phyloP scores from a whole-genome alignment of 2,329 filamentous ascomycete genomes.

The Akanthomyces muscarius region DNA sequence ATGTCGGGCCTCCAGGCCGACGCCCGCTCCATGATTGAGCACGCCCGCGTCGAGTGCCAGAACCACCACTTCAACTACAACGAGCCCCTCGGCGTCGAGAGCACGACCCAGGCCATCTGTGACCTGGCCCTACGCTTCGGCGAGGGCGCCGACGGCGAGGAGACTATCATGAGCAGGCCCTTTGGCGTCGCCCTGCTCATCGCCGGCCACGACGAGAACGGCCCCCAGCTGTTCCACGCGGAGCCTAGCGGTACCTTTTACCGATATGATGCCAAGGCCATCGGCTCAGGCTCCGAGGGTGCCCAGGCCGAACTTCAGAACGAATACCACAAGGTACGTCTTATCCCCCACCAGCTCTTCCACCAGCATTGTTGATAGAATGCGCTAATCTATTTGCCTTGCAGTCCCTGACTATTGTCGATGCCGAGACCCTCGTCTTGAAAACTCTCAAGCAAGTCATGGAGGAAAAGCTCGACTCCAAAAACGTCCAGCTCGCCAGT shows the following conservation, averaged over 20 bases:
- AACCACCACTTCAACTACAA: slow-evolving; percentile 98
- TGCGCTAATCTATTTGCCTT: slow-evolving; percentile 13
- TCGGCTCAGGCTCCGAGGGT: slow-evolving; percentile 94
- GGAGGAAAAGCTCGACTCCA: slow-evolving; percentile 98
- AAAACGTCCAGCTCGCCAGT: slow-evolving; percentile 97
- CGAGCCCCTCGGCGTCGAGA: slow-evolving; percentile 91
- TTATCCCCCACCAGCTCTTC: background rate
- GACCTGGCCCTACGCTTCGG: slow-evolving; percentile 94
- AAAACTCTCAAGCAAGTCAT: slow-evolving; percentile 99
- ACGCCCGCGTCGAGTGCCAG: slow-evolving; percentile 95
- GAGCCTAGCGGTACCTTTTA: slow-evolving; percentile 98
- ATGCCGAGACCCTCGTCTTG: slow-evolving; percentile 91
- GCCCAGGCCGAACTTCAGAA: slow-evolving; percentile 98
- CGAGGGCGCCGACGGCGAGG: slow-evolving; percentile 94
- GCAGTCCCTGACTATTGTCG: slow-evolving; percentile 80
- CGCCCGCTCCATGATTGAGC: slow-evolving; percentile 95
- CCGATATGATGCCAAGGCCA: slow-evolving; percentile 97
- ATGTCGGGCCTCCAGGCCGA: slow-evolving; percentile 98
- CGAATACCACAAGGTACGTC: slow-evolving; percentile 82
- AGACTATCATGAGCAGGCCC: slow-evolving; percentile 96
- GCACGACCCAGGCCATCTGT: slow-evolving; percentile 97
- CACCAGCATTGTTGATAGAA: background rate
- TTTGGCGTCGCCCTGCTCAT: slow-evolving; percentile 97
- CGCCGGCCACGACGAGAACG: slow-evolving; percentile 95
- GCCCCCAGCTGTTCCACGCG: slow-evolving; percentile 93